Evolutionary conservation across 345 rosid genomes (phyloP), one percentile per base, ranked within the genome.

Genomic region (Sonneratia alba): DNA sequence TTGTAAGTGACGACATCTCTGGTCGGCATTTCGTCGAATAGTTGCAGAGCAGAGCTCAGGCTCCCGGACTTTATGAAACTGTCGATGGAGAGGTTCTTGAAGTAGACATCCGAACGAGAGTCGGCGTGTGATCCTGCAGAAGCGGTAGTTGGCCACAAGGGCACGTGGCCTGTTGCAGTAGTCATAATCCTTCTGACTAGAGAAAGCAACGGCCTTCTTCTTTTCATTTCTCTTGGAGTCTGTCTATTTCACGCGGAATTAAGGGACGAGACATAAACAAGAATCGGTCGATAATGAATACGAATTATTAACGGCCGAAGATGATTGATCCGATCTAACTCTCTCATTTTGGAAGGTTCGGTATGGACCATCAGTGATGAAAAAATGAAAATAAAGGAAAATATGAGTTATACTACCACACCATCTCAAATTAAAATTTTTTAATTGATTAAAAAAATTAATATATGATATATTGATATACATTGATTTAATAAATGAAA

Each of bases 1-100:
- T 90, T 90, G 72, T 85, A 92, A 15, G 96, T 73, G 19, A 88
- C 89, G 47, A 79, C 87, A 72, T 90, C 90, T 18, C 91, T 75
- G 7, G 51, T 42, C 0, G 84, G 74, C 92, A 85, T 89, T 84
- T 75, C 83, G 42, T 85, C 85, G 79, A 92, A 92, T 80, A 86
- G 21, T 6, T 72, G 43, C 36, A 76, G 81, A 36, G 94, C 94
- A 78, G 77, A 74, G 16, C 57, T n/a, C 49, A 88, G 34, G 40
- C 69, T 49, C 43, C 89, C 85, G 5, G 82, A 73, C 79, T 84
- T 86, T 5, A 87, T 38, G 14, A 81, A 74, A 13, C 16, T 67
- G 59, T 84, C 84, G n/a, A 88, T 74, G 48, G 68, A 59, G 18
- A 79, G 79, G 80, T 88, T 92, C 27, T 71, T 57, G 15, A 27